Percentiles rank a stretch among this genome's conserved stretches.
Evolutionary conservation across 1,139 yeast genomes (phyloP).

Genomic region (Blastobotrys elegans): DNA sequence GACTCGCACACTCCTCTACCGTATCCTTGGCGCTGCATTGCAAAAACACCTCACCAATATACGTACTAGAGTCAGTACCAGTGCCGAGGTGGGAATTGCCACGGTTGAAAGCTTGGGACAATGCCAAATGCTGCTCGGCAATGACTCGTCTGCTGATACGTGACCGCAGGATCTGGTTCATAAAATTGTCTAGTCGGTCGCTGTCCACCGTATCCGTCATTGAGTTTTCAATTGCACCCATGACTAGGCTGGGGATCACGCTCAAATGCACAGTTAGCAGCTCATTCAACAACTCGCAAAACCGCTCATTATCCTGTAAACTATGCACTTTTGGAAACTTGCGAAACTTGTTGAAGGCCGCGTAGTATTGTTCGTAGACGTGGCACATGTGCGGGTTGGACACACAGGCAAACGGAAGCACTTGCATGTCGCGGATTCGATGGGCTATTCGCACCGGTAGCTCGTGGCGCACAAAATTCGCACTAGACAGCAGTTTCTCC

Average conservation of each 20-base stretch:
- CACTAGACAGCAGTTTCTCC: constrained; percentile 73
- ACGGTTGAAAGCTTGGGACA: constrained; percentile 56
- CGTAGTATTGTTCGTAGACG: constrained; percentile 84
- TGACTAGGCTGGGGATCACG: constrained; percentile 80
- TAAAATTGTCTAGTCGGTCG: constrained; percentile 59
- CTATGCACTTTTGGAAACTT: constrained; percentile 61
- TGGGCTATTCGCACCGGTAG: constrained; percentile 79
- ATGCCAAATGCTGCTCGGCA: constrained; percentile 82
- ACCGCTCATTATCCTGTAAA: constrained; percentile 66
- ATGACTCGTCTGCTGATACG: constrained; percentile 85
- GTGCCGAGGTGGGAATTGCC: constrained; percentile 25
- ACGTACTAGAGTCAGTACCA: constrained; percentile 40
- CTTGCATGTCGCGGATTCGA: constrained; percentile 73
- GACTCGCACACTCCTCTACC: constrained; percentile 51
- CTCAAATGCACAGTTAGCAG: constrained; percentile 70
- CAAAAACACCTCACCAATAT: constrained; percentile 82
- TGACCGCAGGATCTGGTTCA: constrained; percentile 73
- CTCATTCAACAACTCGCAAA: constrained; percentile 57
- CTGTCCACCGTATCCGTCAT: constrained; percentile 59
- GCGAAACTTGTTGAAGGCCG: constrained; percentile 79
- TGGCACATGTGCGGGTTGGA: constrained; percentile 81
- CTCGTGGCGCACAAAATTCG: constrained; percentile 83
- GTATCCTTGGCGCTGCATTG: constrained; percentile 73
- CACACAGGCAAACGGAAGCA: constrained; percentile 75
- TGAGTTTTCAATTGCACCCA: constrained; percentile 87